Evolutionary conservation across 345 rosid genomes (phyloP).

Genomic region (Eucalyptus erythrocorys): DNA sequence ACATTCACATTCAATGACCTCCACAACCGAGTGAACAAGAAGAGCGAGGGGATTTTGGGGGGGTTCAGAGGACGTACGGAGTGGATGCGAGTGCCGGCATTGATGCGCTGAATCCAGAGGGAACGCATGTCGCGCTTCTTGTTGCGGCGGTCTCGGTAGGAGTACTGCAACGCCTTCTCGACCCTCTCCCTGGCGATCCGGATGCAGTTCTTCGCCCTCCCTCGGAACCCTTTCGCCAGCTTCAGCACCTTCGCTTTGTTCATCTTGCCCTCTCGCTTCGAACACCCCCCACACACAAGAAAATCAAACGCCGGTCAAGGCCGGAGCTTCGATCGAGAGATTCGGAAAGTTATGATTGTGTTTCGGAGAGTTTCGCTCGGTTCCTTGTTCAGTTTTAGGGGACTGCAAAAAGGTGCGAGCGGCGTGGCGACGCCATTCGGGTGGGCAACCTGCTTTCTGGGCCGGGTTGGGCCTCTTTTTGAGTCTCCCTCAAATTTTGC

Average conservation of each 20-base stretch:
- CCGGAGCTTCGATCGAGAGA: neutral
- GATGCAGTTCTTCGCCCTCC: conserved; percentile 92
- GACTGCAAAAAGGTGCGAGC: neutral
- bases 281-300: neutral
- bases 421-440: neutral
- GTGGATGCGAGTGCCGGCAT: conserved; percentile 84
- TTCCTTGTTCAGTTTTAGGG: neutral
- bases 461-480: neutral
- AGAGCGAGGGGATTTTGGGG: neutral
- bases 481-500: neutral
- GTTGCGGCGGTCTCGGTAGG: conserved; percentile 89
- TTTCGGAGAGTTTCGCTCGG: neutral
- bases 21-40: neutral
- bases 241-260: conserved; percentile 83
- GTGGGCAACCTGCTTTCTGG: neutral
- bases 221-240: conserved; percentile 88
- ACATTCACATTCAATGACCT: neutral
- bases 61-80: conserved; percentile 28
- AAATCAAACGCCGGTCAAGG: neutral
- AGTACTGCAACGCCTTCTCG: conserved; percentile 93
- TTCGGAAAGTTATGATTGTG: neutral
- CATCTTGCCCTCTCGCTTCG: conserved; percentile 17
- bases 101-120: conserved; percentile 94
- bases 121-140: conserved; percentile 97
- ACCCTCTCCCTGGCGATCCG: conserved; percentile 89